Evolutionary conservation across 257 asterid species (phyloP).

Genomic region (Linaria vulgaris): DNA sequence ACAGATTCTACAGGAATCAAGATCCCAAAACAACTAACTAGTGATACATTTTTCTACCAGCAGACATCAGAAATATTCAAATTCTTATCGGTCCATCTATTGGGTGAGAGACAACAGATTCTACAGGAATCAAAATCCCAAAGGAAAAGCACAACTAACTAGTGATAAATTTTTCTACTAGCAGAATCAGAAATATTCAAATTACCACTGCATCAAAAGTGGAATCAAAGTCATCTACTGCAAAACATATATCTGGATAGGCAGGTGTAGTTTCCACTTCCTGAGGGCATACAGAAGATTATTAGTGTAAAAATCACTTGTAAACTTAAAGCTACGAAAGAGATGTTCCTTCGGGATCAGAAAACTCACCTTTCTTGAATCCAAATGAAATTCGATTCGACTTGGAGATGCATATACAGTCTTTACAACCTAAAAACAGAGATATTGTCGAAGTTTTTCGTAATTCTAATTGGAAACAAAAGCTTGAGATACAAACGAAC

Average conservation of each 20-base stretch:
- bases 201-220: conserved; percentile 98
- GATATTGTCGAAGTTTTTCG: conserved; percentile 16
- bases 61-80: conserved; percentile 25
- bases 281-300: conserved; percentile 45
- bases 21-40: neutral
- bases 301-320: conserved; percentile 21
- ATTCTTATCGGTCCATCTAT: neutral
- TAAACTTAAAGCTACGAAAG: conserved; percentile 21
- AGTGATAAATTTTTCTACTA: conserved; percentile 14
- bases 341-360: conserved; percentile 22
- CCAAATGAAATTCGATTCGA: conserved; percentile 94
- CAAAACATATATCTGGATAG: conserved; percentile 97
- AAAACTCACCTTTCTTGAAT: conserved; percentile 80
- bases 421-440: conserved; percentile 75
- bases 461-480: conserved; percentile 21
- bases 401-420: conserved; percentile 99
- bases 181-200: conserved; percentile 28
- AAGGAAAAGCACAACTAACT: conserved; percentile 2
- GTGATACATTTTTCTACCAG: conserved; percentile 16
- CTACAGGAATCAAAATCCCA: neutral
- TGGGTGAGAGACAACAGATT: neutral
- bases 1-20: neutral
- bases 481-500: neutral
- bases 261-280: conserved; percentile 92
- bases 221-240: conserved; percentile 97